Base-by-base conservation (phyloP, 2,329 filamentous ascomycete species). In the Paraphaeosphaeria minitans region DNA sequence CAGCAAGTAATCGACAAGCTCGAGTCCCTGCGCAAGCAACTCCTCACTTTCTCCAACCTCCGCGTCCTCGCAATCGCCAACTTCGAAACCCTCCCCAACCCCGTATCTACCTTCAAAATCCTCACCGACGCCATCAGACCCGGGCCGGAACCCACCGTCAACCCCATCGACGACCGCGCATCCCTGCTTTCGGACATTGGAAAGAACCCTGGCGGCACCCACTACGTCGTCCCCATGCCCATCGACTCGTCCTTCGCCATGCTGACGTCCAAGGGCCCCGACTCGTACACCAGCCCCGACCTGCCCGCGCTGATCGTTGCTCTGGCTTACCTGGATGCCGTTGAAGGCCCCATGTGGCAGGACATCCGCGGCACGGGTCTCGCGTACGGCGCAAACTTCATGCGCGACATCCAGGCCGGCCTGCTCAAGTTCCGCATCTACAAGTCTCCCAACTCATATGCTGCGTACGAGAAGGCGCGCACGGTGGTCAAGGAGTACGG, bases 331-430 rank as follows among this genome's bases (percentile, higher is more conserved):
- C 89, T 99, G 60, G 93, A 97, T 72, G 89, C 93, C 0, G 90
- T 96, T 19, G 95, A 99, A 77, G 95, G 95, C 0, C 95, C 95
- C 0, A 86, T 99, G 33, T 98, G 95, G 94, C 90, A 90, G 63
- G 92, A 92, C 0, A 91, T 98, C 50, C 92, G 95, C 48, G 95
- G 95, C 56, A 95, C 92, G 45, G 95, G 95, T 46, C 87, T 98
- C 53, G 95, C 95, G 0, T 99, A 99, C 72, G 93, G 93, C 54
- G 89, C 90, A 0, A 87, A 85, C 68, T 96, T 98, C 72, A 84
- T 84, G 46, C 88, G 90, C 47, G 90, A 92, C 70, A 80, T 91
- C 29, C 92, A 95, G 70, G 88, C 87, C 1, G 95, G 94, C 2
- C 86, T 91, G 51, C 80, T 97, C 53, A 89, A 91, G 61, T 96